Evolutionary conservation across 257 asterid genomes (phyloP), one percentile per base, ranked within the genome.

Genomic region (Thymus quinquecostatus): DNA sequence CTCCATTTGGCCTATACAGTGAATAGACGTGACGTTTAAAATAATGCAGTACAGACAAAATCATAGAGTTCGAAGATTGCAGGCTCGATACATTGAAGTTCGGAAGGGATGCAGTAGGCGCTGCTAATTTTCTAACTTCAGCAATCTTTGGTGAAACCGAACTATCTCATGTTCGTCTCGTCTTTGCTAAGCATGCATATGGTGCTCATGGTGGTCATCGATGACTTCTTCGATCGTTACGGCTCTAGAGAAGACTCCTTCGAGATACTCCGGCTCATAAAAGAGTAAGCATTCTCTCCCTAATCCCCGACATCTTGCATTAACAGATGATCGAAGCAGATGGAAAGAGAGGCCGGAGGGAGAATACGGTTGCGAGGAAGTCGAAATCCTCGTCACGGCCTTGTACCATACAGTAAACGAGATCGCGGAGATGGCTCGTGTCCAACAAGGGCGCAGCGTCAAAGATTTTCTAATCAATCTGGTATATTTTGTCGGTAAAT

Each of bases 141-240:
- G 83, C 77, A 3, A 36, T 64, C 12, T 3, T 70, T 1, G 70
- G 65, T 10, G 75, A 64, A 11, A 79, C 80, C 5, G 71, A 75
- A 29, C 33, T 72, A 27, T 83, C 75, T 1, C 3, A 12, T 0
- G 80, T 64, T n/a, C 83, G 85, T 29, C 30, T 68, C 1, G 14
- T 73, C 1, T 75, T 12, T 13, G 76, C 81, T 6, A 50, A 80
- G 51, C 12, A 3, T 1, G 51, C 12, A 3, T 1, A 1, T 4
- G 27, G 64, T 77, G 33, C 76, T 83, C 1, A 5, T 64, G 1
- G 29, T 74, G 14, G 2, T 66, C 0, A 38, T 69, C 0, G 85
- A 83, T 78, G 87, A 80, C 72, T 62, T 78, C 2, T 74, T 83
- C 1, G 82, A 80, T 60, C 68, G 1, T 32, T 30, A 32, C 54